Conservation (phyloP, 148 eudicot genomes). For the Hydrangea macrophylla region DNA sequence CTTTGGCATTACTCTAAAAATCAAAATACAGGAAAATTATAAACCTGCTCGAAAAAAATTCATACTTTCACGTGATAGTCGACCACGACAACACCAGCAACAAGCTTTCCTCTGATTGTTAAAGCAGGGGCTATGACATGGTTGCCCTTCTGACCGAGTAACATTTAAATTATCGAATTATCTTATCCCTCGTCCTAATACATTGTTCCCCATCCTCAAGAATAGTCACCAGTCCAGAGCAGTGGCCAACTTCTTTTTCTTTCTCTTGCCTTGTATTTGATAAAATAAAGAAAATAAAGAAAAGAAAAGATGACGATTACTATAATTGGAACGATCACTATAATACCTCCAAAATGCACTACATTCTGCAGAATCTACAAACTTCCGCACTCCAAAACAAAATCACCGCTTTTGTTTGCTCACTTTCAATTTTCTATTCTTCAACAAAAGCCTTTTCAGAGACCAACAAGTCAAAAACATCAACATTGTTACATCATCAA, state of each 20-base stretch:
- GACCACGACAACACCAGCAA: not conserved
- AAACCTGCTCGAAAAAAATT: not conserved
- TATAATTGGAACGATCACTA: no score
- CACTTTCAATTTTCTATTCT: not conserved
- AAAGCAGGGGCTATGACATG: not conserved
- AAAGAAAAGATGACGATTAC: no score
- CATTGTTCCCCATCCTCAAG: no score
- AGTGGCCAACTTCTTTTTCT: not conserved
- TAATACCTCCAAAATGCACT: not conserved
- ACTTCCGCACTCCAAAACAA: not conserved
- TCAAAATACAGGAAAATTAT: not conserved
- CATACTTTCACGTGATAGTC: no score
- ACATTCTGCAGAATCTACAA: not conserved
- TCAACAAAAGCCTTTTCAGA: no score
- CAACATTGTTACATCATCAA: no score
- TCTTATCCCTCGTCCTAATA: not conserved
- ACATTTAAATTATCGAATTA: no score
- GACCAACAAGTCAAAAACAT: no score
- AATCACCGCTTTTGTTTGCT: not conserved
- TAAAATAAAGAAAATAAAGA: no score
- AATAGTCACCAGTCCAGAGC: not conserved
- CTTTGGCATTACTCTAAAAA: not conserved
- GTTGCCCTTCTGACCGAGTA: not conserved
- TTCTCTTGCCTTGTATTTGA: not conserved
- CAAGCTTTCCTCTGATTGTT: not conserved